Evolutionary conservation across 1,284 basidiomycete species (phyloP).

Genomic region (Baeospora myosura): DNA sequence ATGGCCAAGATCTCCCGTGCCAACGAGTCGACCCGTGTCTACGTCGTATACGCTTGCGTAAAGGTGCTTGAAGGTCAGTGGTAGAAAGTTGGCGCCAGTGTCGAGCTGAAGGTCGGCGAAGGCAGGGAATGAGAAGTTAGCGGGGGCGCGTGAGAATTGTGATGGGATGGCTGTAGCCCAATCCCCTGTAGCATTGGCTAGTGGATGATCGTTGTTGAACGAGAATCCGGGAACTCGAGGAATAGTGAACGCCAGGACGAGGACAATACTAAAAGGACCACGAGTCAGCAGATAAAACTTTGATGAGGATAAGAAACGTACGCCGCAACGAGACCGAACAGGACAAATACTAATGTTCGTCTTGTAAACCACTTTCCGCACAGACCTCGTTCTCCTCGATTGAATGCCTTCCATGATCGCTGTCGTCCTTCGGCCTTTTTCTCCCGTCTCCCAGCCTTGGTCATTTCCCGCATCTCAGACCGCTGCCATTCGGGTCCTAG

Average conservation of each 20-base stretch:
- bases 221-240: conserved; percentile 71
- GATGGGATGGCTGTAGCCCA: conserved; percentile 51
- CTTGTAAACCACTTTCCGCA: conserved; percentile 75
- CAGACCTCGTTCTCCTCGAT: conserved; percentile 63
- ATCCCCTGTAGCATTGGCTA: conserved; percentile 47
- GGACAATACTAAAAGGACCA: conserved; percentile 30
- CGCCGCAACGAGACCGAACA: conserved; percentile 59
- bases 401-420: conserved; percentile 61
- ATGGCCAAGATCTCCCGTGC: conserved; percentile 50
- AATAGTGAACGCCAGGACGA: conserved; percentile 68
- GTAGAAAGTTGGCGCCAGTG: conserved; percentile 66
- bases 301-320: conserved; percentile 34
- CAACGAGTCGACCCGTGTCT: conserved; percentile 55
- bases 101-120: conserved; percentile 66
- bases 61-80: conserved; percentile 63
- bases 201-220: conserved; percentile 52
- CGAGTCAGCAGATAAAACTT: conserved; percentile 3
- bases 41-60: conserved; percentile 62
- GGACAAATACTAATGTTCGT: conserved; percentile 55
- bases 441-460: conserved; percentile 59
- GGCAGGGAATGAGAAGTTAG: conserved; percentile 83
- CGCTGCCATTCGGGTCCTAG: conserved; percentile 83
- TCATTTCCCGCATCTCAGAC: conserved; percentile 68
- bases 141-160: conserved; percentile 61
- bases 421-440: conserved; percentile 46